phyloP scores from a whole-genome alignment of 1,139 yeast species.

The Candida sp. region DNA sequence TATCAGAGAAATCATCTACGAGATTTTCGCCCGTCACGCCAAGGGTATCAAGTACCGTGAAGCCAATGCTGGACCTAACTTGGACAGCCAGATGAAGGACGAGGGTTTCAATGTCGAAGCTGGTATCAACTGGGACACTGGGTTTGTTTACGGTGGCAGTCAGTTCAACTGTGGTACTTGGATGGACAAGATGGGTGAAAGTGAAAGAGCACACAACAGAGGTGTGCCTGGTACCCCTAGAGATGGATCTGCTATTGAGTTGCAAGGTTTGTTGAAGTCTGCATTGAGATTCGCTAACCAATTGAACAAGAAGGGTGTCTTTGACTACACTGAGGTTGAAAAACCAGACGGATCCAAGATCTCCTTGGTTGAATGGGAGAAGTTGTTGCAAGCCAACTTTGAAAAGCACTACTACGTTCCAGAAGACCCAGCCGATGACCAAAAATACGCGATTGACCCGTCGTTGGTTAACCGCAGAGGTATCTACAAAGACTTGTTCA shows the following conservation, averaged over 20 bases:
- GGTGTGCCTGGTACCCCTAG: slow-evolving; percentile 98
- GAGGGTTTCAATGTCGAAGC: slow-evolving; percentile 90
- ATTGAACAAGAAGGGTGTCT: slow-evolving; percentile 56
- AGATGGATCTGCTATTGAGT: slow-evolving; percentile 96
- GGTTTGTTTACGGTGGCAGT: slow-evolving; percentile 90
- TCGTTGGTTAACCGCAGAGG: slow-evolving; percentile 85
- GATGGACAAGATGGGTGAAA: slow-evolving; percentile 99
- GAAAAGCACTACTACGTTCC: slow-evolving; percentile 85
- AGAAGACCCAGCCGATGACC: slow-evolving; percentile 52
- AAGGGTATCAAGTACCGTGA: slow-evolving; percentile 86
- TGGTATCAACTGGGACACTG: slow-evolving; percentile 86
- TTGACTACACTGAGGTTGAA: slow-evolving; percentile 58
- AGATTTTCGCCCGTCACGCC: slow-evolving; percentile 86
- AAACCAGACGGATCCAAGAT: slow-evolving; percentile 61
- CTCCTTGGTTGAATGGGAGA: slow-evolving; percentile 70
- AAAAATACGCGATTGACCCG: slow-evolving; percentile 62
- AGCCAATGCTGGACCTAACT: slow-evolving; percentile 90
- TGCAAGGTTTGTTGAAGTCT: slow-evolving; percentile 87
- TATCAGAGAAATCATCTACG: slow-evolving; percentile 79
- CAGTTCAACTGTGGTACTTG: slow-evolving; percentile 97
- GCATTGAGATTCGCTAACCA: slow-evolving; percentile 78
- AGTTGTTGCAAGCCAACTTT: slow-evolving; percentile 68
- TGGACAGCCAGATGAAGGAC: slow-evolving; percentile 92
- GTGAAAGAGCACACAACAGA: slow-evolving; percentile 76
- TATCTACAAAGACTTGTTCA: slow-evolving; percentile 85